phyloP scores from a whole-genome alignment of 2,329 filamentous ascomycete species.

The Volutella citrinella region DNA sequence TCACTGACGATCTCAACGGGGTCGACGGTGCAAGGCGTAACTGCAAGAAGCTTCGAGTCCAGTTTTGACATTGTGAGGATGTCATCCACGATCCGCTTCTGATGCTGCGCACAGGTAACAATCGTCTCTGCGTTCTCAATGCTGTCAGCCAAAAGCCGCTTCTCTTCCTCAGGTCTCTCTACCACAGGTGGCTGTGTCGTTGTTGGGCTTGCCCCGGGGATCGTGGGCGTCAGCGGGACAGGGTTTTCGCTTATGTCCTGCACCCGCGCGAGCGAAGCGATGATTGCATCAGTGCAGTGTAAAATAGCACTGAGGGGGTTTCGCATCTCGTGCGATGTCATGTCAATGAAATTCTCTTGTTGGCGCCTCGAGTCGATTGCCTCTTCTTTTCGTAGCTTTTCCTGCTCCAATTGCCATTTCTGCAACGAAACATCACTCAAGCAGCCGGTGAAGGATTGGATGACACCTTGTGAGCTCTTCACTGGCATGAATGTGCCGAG shows the following conservation, averaged over 20 bases:
- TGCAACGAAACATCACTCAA: conserved; percentile 48
- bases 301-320: conserved; percentile 72
- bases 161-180: conserved; percentile 32
- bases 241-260: conserved; percentile 35
- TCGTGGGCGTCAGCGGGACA: conserved; percentile 20
- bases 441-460: conserved; percentile 46
- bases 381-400: conserved; percentile 49
- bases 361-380: conserved; percentile 61
- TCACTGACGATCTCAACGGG: conserved; percentile 64
- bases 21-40: conserved; percentile 68
- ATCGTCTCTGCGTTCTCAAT: conserved; percentile 77
- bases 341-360: conserved; percentile 81
- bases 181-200: conserved; percentile 2
- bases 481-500: conserved; percentile 51
- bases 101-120: conserved; percentile 72
- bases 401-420: conserved; percentile 50
- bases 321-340: conserved; percentile 69
- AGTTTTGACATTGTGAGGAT: conserved; percentile 73
- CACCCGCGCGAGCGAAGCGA: conserved; percentile 44
- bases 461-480: conserved; percentile 41
- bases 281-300: conserved; percentile 71
- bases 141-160: conserved; percentile 53
- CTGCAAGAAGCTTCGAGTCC: conserved; percentile 69
- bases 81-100: conserved; percentile 76
- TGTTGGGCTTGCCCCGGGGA: conserved; percentile 5